Evolutionary conservation across 164 flowering plant species (phyloP), one percentile per base, ranked within the genome.

Genomic region (Protea cynaroides): DNA sequence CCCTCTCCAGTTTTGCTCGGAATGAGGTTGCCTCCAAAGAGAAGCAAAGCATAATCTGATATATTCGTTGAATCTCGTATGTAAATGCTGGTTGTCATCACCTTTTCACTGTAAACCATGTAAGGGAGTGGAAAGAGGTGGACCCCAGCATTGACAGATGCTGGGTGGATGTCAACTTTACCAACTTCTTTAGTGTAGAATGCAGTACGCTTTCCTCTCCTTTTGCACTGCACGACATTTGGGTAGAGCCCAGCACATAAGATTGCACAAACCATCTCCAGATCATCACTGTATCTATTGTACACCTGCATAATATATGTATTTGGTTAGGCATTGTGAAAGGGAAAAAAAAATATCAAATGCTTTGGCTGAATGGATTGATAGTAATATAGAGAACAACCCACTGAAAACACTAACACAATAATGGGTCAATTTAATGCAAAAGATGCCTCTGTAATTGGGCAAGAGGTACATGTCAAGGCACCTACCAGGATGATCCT

Each of bases 191-290:
- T 94, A 23, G 89, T 91, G 87, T 84, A 94, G 53, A 94, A 74
- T n/a, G 85, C 88, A 6, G 93, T 83, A 21, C 99, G 79, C 68
- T 94, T 94, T 65, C 99, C 97, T 79, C 87, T 83, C 79, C 92
- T 76, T 81, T 94, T 94, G 78, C 99, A 94, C 66, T 91, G 99
- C 66, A 91, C 86, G 22, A 94, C 96, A 72, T 94, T 94, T 25
- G 99, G 99, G 75, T 89, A 94, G 37, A 94, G 92, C 49, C 99
- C 99, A 55, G 99, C 97, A 83, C 99, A 94, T 14, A 94, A 84
- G 49, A 91, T 76, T 23, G 97, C 99, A 76, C 83, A 83, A 11
- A 94, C 88, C 97, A 94, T 86, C 84, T 89, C 99, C 81, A 91
- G 36, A 78, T 94, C 94, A 70, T 80, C 65, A 61, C 99, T 83